phyloP scores from a whole-genome alignment of 2,329 filamentous ascomycete species.

The Cordyceps farinosa region DNA sequence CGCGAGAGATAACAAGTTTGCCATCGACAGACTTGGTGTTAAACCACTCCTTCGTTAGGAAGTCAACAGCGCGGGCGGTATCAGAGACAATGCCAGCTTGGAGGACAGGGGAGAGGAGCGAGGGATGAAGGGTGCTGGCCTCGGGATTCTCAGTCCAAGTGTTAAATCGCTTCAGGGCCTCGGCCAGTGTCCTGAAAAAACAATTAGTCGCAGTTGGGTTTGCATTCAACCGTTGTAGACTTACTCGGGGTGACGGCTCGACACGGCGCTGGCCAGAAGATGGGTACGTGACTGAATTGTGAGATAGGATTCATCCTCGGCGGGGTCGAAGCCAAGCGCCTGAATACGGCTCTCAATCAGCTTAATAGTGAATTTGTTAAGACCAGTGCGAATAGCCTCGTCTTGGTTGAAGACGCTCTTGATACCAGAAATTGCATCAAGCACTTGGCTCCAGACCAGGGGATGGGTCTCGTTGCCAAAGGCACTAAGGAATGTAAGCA shows the following conservation, averaged over 20 bases:
- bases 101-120: slow-evolving; percentile 77
- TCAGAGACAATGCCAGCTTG: slow-evolving; percentile 69
- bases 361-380: slow-evolving; percentile 76
- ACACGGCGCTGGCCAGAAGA: slow-evolving; percentile 71
- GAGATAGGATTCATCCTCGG: slow-evolving; percentile 75
- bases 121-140: slow-evolving; percentile 69
- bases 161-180: slow-evolving; percentile 76
- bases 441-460: slow-evolving; percentile 83
- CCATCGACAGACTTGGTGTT: slow-evolving; percentile 83
- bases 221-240: slow-evolving; percentile 26
- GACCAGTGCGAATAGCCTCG: slow-evolving; percentile 63
- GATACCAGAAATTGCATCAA: slow-evolving; percentile 70
- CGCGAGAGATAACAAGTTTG: slow-evolving; percentile 77
- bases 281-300: slow-evolving; percentile 78
- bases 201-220: slow-evolving; percentile 17
- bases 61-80: slow-evolving; percentile 64
- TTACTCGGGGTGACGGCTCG: slow-evolving; percentile 71
- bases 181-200: slow-evolving; percentile 56
- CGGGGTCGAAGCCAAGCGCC: slow-evolving; percentile 81
- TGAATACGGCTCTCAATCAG: slow-evolving; percentile 72
- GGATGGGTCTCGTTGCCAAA: slow-evolving; percentile 79
- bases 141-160: slow-evolving; percentile 71
- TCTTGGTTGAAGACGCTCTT: slow-evolving; percentile 84
- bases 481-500: slow-evolving; percentile 81
- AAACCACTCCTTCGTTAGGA: slow-evolving; percentile 81